Base-by-base conservation (phyloP, 495 filamentous ascomycete genomes). In the Hypoxylon fuscum region DNA sequence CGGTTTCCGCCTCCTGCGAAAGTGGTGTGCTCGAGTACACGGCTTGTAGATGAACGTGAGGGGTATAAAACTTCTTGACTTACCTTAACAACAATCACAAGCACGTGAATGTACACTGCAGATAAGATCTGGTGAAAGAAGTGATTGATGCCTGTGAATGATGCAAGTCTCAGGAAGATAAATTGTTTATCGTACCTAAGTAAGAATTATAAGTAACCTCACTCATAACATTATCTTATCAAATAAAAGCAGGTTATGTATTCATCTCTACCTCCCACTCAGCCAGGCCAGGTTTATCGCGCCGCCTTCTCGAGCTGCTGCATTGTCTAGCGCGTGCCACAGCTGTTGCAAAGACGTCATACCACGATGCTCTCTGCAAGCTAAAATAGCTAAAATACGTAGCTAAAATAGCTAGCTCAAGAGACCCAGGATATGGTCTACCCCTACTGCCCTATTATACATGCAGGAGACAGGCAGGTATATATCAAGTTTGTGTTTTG, bases 291-390 rank as follows among this genome's bases (percentile, higher is more conserved):
- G 42, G n/a, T 5, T 23, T 23, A 44, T 44, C 9, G 9, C 27
- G 5, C 9, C 27, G 27, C 20, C 43, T 31, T 48, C 27, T 34
- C 23, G 14, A 21, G n/a, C 2, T 14, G 25, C 31, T 35, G 40
- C 46, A 49, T 49, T 31, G 4, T 43, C 38, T 57, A 52, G 53
- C 8, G 31, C 44, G 20, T 57, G 60, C 23, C 9, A 55, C 17
- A 53, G 15, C 21, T 15, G 18, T 52, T 22, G 22, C 22, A 5
- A 47, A 52, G 40, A 63, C 53, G 60, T 63, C 60, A 63, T 63
- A 38, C 12, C 15, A 18, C 20, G 3, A 37, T 18, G 29, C 31
- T 41, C n/a, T 50, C 38, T 51, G 46, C 27, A 59, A n/a, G 27
- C 46, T 38, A 38, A 38, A 14, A 46, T 35, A 5, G 11, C 32